Conservation (phyloP, 2,329 filamentous ascomycete species). For the Scopulariopsis brevicaulis region DNA sequence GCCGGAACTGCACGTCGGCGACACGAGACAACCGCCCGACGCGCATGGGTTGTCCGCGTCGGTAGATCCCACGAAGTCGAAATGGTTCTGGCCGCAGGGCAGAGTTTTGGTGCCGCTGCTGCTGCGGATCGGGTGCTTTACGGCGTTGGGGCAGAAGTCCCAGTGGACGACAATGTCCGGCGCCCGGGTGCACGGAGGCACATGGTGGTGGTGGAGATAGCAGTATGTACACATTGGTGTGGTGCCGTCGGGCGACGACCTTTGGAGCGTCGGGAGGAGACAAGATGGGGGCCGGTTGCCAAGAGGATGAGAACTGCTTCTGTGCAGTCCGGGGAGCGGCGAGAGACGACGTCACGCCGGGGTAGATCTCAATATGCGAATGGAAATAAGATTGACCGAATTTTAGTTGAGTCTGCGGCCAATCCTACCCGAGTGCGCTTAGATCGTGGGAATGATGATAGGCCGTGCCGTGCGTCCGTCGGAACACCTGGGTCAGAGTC, state of each 20-base stretch:
- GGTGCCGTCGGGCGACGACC: not conserved
- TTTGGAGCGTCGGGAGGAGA: not conserved
- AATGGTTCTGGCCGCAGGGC: slow-evolving; percentile 11
- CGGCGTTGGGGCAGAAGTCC: slow-evolving; percentile 22
- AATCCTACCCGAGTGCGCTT: not conserved
- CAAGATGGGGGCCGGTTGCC: not conserved
- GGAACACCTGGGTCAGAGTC: not conserved
- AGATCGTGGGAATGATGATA: not conserved
- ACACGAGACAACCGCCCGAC: slow-evolving; percentile 30
- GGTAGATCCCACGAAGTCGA: slow-evolving; percentile 18
- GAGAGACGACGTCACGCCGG: not conserved
- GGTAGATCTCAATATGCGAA: not conserved
- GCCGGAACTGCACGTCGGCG: slow-evolving; percentile 33
- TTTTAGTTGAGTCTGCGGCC: not conserved
- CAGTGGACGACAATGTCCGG: slow-evolving; percentile 30
- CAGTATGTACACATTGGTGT: slow-evolving; percentile 37
- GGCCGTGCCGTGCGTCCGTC: not conserved
- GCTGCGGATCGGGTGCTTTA: slow-evolving; percentile 7
- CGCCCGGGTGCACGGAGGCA: slow-evolving; percentile 26
- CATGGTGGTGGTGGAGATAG: slow-evolving; percentile 39
- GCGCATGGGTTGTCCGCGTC: slow-evolving; percentile 31
- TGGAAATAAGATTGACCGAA: not conserved
- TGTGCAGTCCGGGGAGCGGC: not conserved
- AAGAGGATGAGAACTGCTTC: not conserved
- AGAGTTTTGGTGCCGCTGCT: slow-evolving; percentile 9